Percentiles rank a stretch among this genome's conserved stretches.
These are phyloP conservation scores for Nannochloris sp. DNA, from an alignment of 139 green algal genomes.

Conservation along the genomic window DNA sequence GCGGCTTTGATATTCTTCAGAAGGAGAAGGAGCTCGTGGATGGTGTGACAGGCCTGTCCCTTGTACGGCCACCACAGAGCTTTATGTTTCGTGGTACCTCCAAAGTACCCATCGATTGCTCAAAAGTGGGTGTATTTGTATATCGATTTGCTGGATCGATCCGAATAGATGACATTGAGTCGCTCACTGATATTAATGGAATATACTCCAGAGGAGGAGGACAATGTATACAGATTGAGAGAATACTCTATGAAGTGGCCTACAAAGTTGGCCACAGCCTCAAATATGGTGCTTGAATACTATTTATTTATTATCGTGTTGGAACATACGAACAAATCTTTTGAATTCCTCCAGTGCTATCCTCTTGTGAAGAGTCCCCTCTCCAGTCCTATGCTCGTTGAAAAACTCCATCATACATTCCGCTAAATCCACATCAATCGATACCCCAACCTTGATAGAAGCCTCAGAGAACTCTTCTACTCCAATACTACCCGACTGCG, in stretches of 20 bases:
- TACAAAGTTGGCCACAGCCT: slow-evolving; percentile 58
- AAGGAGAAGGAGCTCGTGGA: neutral
- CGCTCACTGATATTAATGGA: slow-evolving; percentile 25
- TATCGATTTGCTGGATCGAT: slow-evolving; percentile 48
- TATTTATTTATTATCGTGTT: neutral
- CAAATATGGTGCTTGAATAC: slow-evolving; percentile 61
- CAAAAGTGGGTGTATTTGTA: slow-evolving; percentile 25
- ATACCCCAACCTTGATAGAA: too few relatives aligned
- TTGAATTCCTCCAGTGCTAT: neutral
- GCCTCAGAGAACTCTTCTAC: too few relatives aligned
- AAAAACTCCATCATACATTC: too few relatives aligned
- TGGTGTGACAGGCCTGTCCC: neutral
- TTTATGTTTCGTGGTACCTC: slow-evolving; percentile 36
- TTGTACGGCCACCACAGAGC: slow-evolving; percentile 36
- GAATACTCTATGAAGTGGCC: slow-evolving; percentile 52
- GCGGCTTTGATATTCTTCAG: too few relatives aligned
- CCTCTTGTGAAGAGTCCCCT: too few relatives aligned
- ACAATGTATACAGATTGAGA: slow-evolving; percentile 38
- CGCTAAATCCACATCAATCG: too few relatives aligned
- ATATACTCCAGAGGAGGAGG: slow-evolving; percentile 14
- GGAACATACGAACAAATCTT: neutral
- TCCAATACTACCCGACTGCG: too few relatives aligned
- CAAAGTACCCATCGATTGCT: slow-evolving; percentile 5
- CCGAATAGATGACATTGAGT: slow-evolving; percentile 31
- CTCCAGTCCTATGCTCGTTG: too few relatives aligned